Evolutionary conservation across 2,329 filamentous ascomycete species (phyloP).

Genomic region (Hypomyces perniciosus): DNA sequence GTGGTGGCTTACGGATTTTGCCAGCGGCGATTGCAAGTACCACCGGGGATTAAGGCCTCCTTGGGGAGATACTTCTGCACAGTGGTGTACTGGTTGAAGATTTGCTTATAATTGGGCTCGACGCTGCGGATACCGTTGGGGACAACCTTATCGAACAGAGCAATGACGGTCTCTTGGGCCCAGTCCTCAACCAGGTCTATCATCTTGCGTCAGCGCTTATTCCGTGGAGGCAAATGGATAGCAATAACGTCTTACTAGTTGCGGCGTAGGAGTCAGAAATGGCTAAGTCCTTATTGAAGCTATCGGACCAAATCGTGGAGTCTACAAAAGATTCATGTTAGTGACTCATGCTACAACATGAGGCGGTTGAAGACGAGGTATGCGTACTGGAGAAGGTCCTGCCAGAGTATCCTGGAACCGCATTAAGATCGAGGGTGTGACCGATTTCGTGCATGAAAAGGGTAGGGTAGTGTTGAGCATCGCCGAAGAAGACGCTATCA

Average conservation of each 20-base stretch:
- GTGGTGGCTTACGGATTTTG: too few relatives aligned
- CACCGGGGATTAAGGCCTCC: conserved; percentile 15
- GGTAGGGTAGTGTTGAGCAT: conserved; percentile 11
- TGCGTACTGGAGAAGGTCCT: conserved; percentile 3
- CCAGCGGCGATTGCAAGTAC: too few relatives aligned
- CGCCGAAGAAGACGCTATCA: conserved; percentile 17
- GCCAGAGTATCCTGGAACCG: conserved; percentile 14
- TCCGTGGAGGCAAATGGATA: too few relatives aligned
- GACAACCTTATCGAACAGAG: conserved; percentile 22
- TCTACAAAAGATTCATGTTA: too few relatives aligned
- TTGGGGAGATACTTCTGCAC: conserved; percentile 16
- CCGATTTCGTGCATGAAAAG: conserved; percentile 17
- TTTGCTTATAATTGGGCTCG: conserved; percentile 19
- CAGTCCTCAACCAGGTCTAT: too few relatives aligned
- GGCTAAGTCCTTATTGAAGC: conserved; percentile 17
- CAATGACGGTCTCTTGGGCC: conserved; percentile 20
- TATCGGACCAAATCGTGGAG: conserved; percentile 16
- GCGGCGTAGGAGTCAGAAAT: conserved; percentile 16
- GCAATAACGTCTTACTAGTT: conserved; percentile 15
- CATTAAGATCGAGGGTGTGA: conserved; percentile 17
- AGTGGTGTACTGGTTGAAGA: conserved; percentile 21
- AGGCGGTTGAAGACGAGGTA: too few relatives aligned
- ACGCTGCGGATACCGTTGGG: conserved; percentile 20
- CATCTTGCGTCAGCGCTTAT: too few relatives aligned
- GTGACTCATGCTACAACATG: too few relatives aligned